Conservation (phyloP, 495 filamentous ascomycete species). For the Opeltia flavorubescens region DNA sequence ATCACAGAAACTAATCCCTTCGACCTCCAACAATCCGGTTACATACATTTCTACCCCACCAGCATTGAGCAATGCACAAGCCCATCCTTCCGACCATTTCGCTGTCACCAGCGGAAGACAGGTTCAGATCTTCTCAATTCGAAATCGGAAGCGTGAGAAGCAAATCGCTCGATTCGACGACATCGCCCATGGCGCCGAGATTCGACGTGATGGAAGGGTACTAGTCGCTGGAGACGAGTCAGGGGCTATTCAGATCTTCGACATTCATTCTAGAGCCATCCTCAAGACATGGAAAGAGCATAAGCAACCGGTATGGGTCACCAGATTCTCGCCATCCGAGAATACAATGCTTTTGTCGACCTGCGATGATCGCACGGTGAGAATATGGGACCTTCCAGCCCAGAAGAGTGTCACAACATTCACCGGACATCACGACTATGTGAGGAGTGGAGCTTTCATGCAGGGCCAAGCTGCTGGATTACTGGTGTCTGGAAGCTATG, state of each 20-base stretch:
- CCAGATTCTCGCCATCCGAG: constrained; percentile 74
- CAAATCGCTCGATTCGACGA: constrained; percentile 88
- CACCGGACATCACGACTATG: constrained; percentile 85
- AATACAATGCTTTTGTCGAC: constrained; percentile 72
- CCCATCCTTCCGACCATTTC: constrained; percentile 55
- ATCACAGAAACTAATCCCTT: constrained; percentile 73
- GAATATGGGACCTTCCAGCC: constrained; percentile 84
- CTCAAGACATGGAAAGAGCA: constrained; percentile 93
- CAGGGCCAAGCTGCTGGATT: constrained; percentile 55
- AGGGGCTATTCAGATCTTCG: constrained; percentile 87
- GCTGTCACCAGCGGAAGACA: constrained; percentile 83
- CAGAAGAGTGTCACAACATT: constrained; percentile 62
- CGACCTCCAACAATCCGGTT: constrained; percentile 69
- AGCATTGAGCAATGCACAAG: constrained; percentile 31
- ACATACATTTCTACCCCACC: constrained; percentile 77
- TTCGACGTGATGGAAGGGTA: constrained; percentile 77
- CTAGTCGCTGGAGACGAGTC: constrained; percentile 81
- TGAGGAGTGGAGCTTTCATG: constrained; percentile 74
- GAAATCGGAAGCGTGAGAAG: constrained; percentile 76
- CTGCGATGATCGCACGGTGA: constrained; percentile 81
- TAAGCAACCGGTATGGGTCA: constrained; percentile 87
- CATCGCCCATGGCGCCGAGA: constrained; percentile 70
- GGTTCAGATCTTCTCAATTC: constrained; percentile 82
- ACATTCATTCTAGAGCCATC: constrained; percentile 75
- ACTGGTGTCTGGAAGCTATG: constrained; percentile 80